Base-by-base conservation (phyloP, 148 eudicot genomes). In the Camellia japonica region DNA sequence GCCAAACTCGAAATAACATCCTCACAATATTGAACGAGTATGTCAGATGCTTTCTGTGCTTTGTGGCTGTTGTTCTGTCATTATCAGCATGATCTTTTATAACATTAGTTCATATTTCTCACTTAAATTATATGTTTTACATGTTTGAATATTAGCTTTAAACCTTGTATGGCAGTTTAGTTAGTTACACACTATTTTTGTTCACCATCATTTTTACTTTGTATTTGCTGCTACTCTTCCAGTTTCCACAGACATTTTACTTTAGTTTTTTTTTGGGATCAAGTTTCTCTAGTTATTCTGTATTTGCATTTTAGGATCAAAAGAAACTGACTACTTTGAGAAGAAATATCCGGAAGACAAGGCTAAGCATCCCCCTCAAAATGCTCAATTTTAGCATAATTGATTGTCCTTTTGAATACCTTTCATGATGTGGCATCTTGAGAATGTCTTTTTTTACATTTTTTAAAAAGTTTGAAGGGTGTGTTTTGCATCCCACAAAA, bases 1-100 rank as follows among this genome's bases (percentile, higher is more conserved):
- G 87, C 86, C 93, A 94, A 88, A 94, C 92, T 70, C 90, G 93
- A 56, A 87, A 85, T 43, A 94, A 90, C 82, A 83, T 92, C 65
- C 58, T 84, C 30, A 84, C 89, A 76, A 84, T 94, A 80, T 63
- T 93, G 87, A 93, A 92, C 69, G 97, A 92, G 99, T 93, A 93
- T 16, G 92, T 83, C 68, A 54, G 63, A 14, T 56, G 52, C 38
- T 64, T 55, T 81, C 2, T 73, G 7, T 75, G n/a, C 55, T 66
- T n/a, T 84, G 66, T 42, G 8, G 5, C 6, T 47, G 58, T 76
- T 44, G 23, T 56, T 54, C 13, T 71, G n/a, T 49, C 44, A 49
- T 65, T 54, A 1, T 46, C 9, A 13, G 58, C 15, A 42, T 7
- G 61, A 19, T 85, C 69, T 75, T 42, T 7, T 12, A 23, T 75